Evolutionary conservation across 345 rosid genomes (phyloP).

Genomic region (Limnanthes douglasii): DNA sequence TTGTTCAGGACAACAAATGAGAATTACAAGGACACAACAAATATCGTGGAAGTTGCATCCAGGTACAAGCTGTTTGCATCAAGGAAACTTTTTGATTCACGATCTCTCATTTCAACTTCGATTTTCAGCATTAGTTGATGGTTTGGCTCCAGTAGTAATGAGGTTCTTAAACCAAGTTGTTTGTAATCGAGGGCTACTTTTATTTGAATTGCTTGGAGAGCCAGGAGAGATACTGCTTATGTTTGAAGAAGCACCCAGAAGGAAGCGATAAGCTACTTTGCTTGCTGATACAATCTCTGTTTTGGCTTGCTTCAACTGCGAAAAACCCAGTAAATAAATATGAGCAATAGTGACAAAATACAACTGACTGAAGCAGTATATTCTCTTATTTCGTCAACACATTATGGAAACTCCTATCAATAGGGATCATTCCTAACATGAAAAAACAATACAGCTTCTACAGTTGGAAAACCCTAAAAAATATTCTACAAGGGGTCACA

Average conservation of each 20-base stretch:
- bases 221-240: constrained; percentile 18
- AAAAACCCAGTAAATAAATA: constrained; percentile 9
- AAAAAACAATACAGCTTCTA: neutral
- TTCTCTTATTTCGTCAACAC: too few species aligned
- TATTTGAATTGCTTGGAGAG: constrained; percentile 37
- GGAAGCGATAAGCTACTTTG: constrained; percentile 91
- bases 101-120: constrained; percentile 9
- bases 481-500: neutral
- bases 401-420: neutral
- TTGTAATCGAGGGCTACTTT: constrained; percentile 49
- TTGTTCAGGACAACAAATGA: constrained; percentile 7
- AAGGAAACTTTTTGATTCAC: too few species aligned
- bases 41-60: constrained; percentile 1
- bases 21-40: constrained; percentile 17
- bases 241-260: constrained; percentile 40
- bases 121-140: constrained; percentile 18
- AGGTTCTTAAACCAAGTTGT: constrained; percentile 74
- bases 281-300: constrained; percentile 90
- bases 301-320: constrained; percentile 93
- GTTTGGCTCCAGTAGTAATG: constrained; percentile 34
- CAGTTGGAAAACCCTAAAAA: neutral
- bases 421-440: neutral
- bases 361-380: neutral
- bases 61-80: too few species aligned
- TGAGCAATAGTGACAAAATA: neutral